Evolutionary conservation across 2,329 filamentous ascomycete genomes (phyloP).

Genomic region (Davidsoniella eucalypti): DNA sequence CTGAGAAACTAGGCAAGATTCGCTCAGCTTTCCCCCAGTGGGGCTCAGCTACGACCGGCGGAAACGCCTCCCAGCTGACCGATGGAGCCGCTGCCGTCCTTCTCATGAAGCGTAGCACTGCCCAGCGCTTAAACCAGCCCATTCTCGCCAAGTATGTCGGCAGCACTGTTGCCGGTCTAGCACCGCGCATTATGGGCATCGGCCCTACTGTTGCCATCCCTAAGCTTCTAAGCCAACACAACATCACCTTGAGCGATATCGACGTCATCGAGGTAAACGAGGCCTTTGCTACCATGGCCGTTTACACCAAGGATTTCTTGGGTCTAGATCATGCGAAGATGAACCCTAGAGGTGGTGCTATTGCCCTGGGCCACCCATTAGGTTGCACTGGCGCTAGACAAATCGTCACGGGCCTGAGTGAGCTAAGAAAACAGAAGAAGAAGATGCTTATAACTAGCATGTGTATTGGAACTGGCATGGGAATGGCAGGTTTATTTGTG

Average conservation of each 20-base stretch:
- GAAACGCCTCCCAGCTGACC: constrained; percentile 88
- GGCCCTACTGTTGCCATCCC: constrained; percentile 57
- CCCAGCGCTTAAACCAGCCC: constrained; percentile 71
- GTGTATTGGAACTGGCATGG: constrained; percentile 59
- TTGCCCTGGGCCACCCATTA: constrained; percentile 70
- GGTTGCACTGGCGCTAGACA: constrained; percentile 63
- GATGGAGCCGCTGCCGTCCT: constrained; percentile 82
- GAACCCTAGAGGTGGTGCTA: constrained; percentile 68
- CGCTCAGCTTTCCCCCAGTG: constrained; percentile 80
- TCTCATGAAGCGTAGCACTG: constrained; percentile 86
- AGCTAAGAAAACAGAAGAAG: constrained; percentile 70
- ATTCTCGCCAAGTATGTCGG: constrained; percentile 91
- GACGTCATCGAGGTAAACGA: constrained; percentile 94
- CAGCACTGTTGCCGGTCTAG: constrained; percentile 75
- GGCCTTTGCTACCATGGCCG: constrained; percentile 94
- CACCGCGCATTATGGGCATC: constrained; percentile 94
- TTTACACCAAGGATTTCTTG: constrained; percentile 69
- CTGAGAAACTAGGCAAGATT: constrained; percentile 67
- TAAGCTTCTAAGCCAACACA: constrained; percentile 72
- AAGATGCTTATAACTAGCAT: constrained; percentile 86
- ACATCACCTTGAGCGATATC: constrained; percentile 62
- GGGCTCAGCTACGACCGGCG: constrained; percentile 72
- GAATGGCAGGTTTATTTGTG: constrained; percentile 50
- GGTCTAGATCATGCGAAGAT: constrained; percentile 59
- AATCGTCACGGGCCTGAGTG: constrained; percentile 79